A percentile compares a stretch with the other conserved stretches of the same genome.
phyloP scores from a whole-genome alignment of 768 basidiomycete genomes.

The Rhizopogon salebrosus region DNA sequence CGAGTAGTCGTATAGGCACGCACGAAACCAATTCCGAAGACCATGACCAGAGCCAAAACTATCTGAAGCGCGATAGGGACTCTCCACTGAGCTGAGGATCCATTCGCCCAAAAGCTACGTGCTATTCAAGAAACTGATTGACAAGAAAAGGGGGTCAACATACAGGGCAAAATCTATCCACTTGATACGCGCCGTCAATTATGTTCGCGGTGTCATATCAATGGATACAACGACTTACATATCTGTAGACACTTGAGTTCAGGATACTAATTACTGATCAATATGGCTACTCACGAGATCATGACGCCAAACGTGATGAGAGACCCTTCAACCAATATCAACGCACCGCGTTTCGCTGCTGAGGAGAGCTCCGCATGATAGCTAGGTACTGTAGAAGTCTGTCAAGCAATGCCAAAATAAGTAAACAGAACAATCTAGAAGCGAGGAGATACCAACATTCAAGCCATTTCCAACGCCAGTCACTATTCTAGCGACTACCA shows the following conservation, averaged over 20 bases:
- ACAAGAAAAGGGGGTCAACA: slow-evolving; percentile 10
- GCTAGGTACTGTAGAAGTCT: slow-evolving; percentile 62
- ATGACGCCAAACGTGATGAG: slow-evolving; percentile 61
- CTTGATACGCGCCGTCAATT: slow-evolving; percentile 18
- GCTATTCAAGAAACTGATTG: not conserved
- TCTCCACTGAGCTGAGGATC: slow-evolving; percentile 55
- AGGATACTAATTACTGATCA: not conserved
- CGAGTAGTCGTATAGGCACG: slow-evolving; percentile 15
- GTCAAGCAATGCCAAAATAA: not conserved
- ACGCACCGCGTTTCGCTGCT: slow-evolving; percentile 50
- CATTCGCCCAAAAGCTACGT: slow-evolving; percentile 44
- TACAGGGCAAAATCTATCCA: slow-evolving; percentile 65
- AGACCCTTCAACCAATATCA: slow-evolving; percentile 64
- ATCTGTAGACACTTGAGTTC: slow-evolving; percentile 3
- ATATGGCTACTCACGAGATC: slow-evolving; percentile 42
- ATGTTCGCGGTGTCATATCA: not conserved
- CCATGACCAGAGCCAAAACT: slow-evolving; percentile 48
- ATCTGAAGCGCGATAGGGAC: slow-evolving; percentile 60
- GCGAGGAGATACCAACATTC: slow-evolving; percentile 33
- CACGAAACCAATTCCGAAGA: slow-evolving; percentile 43
- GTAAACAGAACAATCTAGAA: not conserved
- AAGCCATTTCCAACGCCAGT: slow-evolving; percentile 65
- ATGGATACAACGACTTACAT: slow-evolving; percentile 4
- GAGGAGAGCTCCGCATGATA: slow-evolving; percentile 67
- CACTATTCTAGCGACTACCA: slow-evolving; percentile 55